phyloP scores from a whole-genome alignment of 176 grass and related monocot genomes.

The Rhynchospora pubera region DNA sequence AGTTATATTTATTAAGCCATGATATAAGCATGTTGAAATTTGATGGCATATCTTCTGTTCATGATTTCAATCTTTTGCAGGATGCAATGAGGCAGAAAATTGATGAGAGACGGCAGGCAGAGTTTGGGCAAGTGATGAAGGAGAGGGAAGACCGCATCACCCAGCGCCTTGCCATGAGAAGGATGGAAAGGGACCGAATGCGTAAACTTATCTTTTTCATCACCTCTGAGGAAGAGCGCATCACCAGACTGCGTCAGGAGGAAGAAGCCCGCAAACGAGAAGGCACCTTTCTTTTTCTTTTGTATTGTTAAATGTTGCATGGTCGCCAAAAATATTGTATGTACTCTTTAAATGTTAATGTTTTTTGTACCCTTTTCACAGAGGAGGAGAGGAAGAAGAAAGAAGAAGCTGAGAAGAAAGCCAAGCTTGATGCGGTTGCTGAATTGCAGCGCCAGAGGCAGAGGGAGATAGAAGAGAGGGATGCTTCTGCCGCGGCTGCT shows the following conservation, averaged over 20 bases:
- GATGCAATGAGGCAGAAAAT: conserved; percentile 59
- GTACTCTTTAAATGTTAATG: background rate
- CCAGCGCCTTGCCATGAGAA: conserved; percentile 64
- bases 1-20: background rate
- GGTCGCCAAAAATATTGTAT: background rate
- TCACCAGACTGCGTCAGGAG: conserved; percentile 47
- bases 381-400: conserved; percentile 84
- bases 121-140: conserved; percentile 51
- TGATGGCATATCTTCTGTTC: background rate
- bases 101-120: conserved; percentile 40
- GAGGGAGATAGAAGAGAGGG: conserved; percentile 71
- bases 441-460: conserved; percentile 68
- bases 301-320: background rate
- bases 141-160: conserved; percentile 68
- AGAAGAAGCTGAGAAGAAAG: conserved; percentile 69
- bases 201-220: conserved; percentile 76
- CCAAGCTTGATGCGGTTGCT: conserved; percentile 83
- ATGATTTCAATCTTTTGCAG: conserved; percentile 27
- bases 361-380: conserved; percentile 21
- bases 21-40: background rate
- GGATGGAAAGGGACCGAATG: conserved; percentile 60
- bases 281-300: conserved; percentile 21
- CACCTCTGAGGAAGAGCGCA: conserved; percentile 67
- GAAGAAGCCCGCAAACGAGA: conserved; percentile 76
- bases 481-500: too few relatives aligned